phyloP scores from a whole-genome alignment of 257 asterid genomes.

The Primulina tabacum region DNA sequence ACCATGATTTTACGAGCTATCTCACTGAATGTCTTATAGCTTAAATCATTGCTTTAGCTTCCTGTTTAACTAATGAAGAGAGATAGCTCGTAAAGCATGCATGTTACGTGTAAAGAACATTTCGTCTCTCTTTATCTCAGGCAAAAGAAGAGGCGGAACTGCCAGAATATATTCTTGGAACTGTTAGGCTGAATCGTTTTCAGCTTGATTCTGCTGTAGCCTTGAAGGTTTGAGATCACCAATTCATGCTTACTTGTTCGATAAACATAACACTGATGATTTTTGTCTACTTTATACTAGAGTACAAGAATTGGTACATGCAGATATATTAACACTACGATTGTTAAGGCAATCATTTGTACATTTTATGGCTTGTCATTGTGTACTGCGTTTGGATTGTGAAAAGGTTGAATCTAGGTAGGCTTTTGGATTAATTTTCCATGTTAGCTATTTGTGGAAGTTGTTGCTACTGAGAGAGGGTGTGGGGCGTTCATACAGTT shows the following conservation, averaged over 20 bases:
- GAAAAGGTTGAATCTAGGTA: background rate
- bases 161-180: slow-evolving; percentile 92
- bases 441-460: background rate
- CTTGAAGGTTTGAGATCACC: slow-evolving; percentile 45
- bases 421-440: background rate
- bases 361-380: too few species aligned
- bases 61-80: background rate
- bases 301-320: background rate
- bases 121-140: slow-evolving; percentile 36
- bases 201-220: slow-evolving; percentile 71
- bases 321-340: background rate
- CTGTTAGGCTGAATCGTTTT: slow-evolving; percentile 77
- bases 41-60: background rate
- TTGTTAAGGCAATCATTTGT: background rate
- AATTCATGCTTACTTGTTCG: background rate
- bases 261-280: background rate
- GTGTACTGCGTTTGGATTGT: background rate
- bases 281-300: background rate
- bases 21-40: background rate
- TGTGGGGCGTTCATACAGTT: too few species aligned
- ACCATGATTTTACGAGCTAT: background rate
- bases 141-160: slow-evolving; percentile 84
- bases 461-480: too few species aligned
- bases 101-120: background rate
- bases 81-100: background rate